Evolutionary conservation across 495 filamentous ascomycete species (phyloP), one percentile per base, ranked within the genome.

Genomic region (Neurospora tetrasperma): DNA sequence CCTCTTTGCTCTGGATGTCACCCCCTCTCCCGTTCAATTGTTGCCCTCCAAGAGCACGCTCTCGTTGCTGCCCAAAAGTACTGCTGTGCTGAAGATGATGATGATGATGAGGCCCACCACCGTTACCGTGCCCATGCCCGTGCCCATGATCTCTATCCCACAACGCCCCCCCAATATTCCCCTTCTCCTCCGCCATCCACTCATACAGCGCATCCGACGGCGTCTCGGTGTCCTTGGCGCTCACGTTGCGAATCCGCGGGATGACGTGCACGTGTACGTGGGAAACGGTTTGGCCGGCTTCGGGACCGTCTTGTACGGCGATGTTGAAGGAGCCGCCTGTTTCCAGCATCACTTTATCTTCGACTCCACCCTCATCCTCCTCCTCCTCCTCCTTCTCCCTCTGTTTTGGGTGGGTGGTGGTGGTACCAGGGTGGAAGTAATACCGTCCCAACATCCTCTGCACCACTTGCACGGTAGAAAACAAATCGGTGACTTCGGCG

Each of bases 251-350:
- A 70, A 85, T 85, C 48, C 96, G 83, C 31, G 96, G 96, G 71
- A 99, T 98, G 42, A 98, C 89, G 84, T 99, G 96, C 69, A 92
- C 90, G 82, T 99, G 96, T 16, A 98, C 89, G 83, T 99, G 96
- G 11, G 91, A 84, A 31, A 99, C 94, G 38, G 88, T 89, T 85
- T 99, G 96, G 0, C 96, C 96, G 1, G 96, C 93, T 74, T 92
- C 92, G 38, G 80, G 81, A 11, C 96, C 96, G 83, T 99, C 96
- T 78, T 99, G 96, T 18, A 99, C 86, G 0, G 96, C 94, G 70
- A 99, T 91, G 81, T 98, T 99, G 78, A 98, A 88, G 78, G 87
- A 90, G 4, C 89, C 87, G 41, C 81, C 54, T 66, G 54, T 80
- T 39, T 73, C 54, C 1, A 71, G 12, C 16, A 27, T 5, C 7